Evolutionary conservation across 148 eudicot genomes (phyloP).

Genomic region (Camellia granthamiana): DNA sequence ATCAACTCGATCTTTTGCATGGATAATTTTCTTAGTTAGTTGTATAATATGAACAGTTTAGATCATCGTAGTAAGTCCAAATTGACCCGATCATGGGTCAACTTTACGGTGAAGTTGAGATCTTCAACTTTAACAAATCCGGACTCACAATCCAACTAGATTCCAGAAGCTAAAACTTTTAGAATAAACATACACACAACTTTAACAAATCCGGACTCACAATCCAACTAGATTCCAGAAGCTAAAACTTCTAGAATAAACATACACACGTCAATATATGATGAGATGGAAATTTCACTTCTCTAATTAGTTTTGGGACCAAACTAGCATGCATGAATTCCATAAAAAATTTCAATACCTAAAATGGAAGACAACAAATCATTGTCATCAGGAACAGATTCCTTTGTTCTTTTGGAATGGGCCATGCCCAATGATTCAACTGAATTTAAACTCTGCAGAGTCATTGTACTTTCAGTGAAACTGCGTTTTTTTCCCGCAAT

Average conservation of each 20-base stretch:
- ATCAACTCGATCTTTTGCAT: no score
- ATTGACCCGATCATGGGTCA: no score
- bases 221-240: no score
- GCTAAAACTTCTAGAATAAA: neutral
- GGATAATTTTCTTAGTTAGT: no score
- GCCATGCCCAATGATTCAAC: slow-evolving; percentile 57
- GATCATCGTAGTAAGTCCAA: no score
- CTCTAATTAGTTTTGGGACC: neutral
- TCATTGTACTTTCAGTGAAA: slow-evolving; percentile 79
- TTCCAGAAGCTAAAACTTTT: no score
- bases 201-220: no score
- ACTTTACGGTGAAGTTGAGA: no score
- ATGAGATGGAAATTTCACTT: neutral
- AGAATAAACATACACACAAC: no score
- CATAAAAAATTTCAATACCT: slow-evolving; percentile 43
- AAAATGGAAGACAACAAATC: slow-evolving; percentile 91
- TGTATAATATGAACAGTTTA: no score
- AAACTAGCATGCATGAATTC: neutral
- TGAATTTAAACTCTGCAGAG: slow-evolving; percentile 73
- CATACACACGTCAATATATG: neutral
- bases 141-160: no score
- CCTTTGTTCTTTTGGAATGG: slow-evolving; percentile 56
- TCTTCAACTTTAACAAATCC: no score
- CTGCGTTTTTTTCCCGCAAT: slow-evolving; percentile 74
- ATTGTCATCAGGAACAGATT: slow-evolving; percentile 70